Evolutionary conservation across 2,329 filamentous ascomycete genomes (phyloP).

Genomic region (Xylariales sp.): DNA sequence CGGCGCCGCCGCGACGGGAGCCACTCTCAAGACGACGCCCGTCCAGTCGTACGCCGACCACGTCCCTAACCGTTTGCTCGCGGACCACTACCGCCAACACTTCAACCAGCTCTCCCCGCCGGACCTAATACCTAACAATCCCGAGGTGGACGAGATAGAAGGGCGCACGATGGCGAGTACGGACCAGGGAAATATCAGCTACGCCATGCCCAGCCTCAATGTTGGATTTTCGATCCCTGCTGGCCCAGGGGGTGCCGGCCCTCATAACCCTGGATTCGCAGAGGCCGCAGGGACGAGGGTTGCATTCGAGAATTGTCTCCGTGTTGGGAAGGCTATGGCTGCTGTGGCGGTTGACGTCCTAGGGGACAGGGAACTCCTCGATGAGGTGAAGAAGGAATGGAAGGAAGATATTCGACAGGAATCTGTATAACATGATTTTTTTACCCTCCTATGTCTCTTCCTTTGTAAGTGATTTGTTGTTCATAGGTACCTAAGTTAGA

Average conservation of each 20-base stretch:
- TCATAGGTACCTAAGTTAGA: too few species aligned
- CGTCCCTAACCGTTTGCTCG: slow-evolving; percentile 64
- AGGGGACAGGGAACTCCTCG: slow-evolving; percentile 55
- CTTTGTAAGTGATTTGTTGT: not conserved
- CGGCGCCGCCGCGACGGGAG: slow-evolving; percentile 62
- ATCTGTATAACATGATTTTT: not conserved
- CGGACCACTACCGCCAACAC: slow-evolving; percentile 56
- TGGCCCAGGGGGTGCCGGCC: slow-evolving; percentile 57
- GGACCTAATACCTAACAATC: slow-evolving; percentile 51
- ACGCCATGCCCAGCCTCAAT: slow-evolving; percentile 67
- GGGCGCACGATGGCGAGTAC: slow-evolving; percentile 65
- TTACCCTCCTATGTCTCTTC: not conserved
- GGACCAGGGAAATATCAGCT: slow-evolving; percentile 69
- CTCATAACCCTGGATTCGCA: slow-evolving; percentile 66
- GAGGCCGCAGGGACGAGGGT: slow-evolving; percentile 60
- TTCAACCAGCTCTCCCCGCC: slow-evolving; percentile 56
- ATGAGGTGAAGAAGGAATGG: slow-evolving; percentile 57
- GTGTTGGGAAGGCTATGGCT: slow-evolving; percentile 61
- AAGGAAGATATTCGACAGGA: slow-evolving; percentile 41
- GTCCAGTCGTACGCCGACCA: slow-evolving; percentile 64
- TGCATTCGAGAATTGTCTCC: slow-evolving; percentile 59
- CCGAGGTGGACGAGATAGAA: slow-evolving; percentile 55
- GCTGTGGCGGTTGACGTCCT: slow-evolving; percentile 62
- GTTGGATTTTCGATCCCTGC: slow-evolving; percentile 64
- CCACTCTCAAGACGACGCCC: slow-evolving; percentile 57